Evolutionary conservation across 805 yeast genomes (phyloP).

Genomic region (Kurtzmaniella fragi): DNA sequence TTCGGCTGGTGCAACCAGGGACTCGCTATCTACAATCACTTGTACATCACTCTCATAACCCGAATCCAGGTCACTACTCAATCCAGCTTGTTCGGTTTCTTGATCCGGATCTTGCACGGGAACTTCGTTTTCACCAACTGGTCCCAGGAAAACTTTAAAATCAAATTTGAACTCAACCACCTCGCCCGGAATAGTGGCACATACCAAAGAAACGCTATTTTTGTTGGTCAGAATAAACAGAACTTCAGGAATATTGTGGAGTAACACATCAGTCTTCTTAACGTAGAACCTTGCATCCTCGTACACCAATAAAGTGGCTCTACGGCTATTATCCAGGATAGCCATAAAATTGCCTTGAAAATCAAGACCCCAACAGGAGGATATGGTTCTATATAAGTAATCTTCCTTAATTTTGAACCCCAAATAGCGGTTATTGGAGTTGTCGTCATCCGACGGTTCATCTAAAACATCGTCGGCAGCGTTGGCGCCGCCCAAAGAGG

Average conservation of each 20-base stretch:
- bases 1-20: neutral
- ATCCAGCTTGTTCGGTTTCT: neutral
- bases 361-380: constrained; percentile 65
- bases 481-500: neutral
- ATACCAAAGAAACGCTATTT: constrained; percentile 19
- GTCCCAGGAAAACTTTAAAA: constrained; percentile 22
- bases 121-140: constrained; percentile 13
- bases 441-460: constrained; percentile 6
- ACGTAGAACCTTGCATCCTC: constrained; percentile 21
- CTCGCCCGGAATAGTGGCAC: constrained; percentile 47
- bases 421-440: constrained; percentile 9
- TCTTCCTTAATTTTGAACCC: constrained; percentile 19
- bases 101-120: constrained; percentile 6
- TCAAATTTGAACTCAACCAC: constrained; percentile 32
- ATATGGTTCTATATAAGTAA: constrained; percentile 25
- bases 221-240: constrained; percentile 27
- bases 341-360: constrained; percentile 33
- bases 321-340: constrained; percentile 51
- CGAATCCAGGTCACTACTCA: constrained; percentile 22
- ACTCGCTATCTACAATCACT: neutral
- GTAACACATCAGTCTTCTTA: constrained; percentile 36
- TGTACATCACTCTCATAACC: neutral
- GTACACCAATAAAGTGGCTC: constrained; percentile 37
- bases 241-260: constrained; percentile 55
- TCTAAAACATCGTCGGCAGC: constrained; percentile 2